Base-by-base conservation (phyloP, 768 basidiomycete genomes). In the Lactarius indigo region DNA sequence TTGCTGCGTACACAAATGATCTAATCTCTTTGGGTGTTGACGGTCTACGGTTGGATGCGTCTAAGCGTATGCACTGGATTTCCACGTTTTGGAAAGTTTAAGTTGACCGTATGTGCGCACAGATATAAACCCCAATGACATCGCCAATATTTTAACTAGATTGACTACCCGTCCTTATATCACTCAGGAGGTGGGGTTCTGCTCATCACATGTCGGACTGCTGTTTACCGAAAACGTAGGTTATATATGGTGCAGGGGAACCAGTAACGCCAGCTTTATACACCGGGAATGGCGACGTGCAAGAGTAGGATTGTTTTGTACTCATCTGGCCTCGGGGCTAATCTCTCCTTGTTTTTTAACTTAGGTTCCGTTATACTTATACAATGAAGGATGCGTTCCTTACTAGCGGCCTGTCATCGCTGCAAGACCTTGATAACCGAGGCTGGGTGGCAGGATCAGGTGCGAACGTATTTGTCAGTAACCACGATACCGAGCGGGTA, bases 401-500 rank as follows among this genome's bases (percentile, higher is more conserved):
- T 2, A 78, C 78, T 10, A 75, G 80, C 39, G 82, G 82, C 0
- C 85, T 90, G 30, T 80, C 83, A 3, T 77, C 71, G 44, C 75
- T 89, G 28, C 79, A 84, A 69, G 79, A 82, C 68, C 72, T 88
- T 18, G 83, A 87, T 39, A 80, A 75, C 65, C 76, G 74, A 72
- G 86, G 86, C 2, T 90, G 87, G 87, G 78, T 88, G 1, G 52
- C 82, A 0, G 80, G 86, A 2, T 76, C 73, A 0, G 69, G 72
- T 18, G 87, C 88, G 0, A 90, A 89, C 68, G 82, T 85, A 8
- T 89, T 89, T 65, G 87, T 89, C 5, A 78, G 84, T 0, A 88
- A 90, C 70, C 88, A 89, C 64, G 89, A 90, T 69, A 89, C 88
- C 1, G 89, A 89, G 73, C 76, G 88, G 44, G 79, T 78, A 63